phyloP scores from a whole-genome alignment of 257 asterid species.

The Cruciata laevipes region DNA sequence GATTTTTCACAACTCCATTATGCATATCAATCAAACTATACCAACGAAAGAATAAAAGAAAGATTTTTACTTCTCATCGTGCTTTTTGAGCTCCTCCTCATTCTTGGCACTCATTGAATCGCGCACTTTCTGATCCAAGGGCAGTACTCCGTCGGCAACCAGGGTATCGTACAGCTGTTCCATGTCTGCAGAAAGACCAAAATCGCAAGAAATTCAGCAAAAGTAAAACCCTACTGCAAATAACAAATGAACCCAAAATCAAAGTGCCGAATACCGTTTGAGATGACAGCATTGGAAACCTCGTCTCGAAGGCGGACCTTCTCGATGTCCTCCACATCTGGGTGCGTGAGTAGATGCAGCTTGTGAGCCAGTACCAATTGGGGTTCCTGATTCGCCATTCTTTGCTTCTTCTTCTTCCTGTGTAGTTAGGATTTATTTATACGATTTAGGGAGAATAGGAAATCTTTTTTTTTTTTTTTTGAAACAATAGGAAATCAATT shows the following conservation, averaged over 20 bases:
- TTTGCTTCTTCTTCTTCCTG: background rate
- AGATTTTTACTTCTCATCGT: constrained; percentile 54
- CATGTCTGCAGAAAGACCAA: constrained; percentile 42
- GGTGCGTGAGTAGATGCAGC: constrained; percentile 59
- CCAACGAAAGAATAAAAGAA: background rate
- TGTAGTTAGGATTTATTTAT: too few relatives aligned
- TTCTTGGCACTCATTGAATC: constrained; percentile 64
- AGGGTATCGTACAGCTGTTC: constrained; percentile 79
- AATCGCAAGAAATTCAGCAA: background rate
- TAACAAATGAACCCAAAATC: background rate
- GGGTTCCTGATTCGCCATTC: constrained; percentile 75
- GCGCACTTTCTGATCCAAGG: constrained; percentile 58
- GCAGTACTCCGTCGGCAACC: constrained; percentile 43
- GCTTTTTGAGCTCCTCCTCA: constrained; percentile 59
- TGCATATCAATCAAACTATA: too few relatives aligned
- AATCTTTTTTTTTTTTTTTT: too few relatives aligned
- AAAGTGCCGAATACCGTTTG: constrained; percentile 49
- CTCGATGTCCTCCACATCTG: constrained; percentile 84
- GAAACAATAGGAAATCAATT: too few relatives aligned
- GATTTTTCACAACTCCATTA: background rate
- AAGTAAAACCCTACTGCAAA: background rate
- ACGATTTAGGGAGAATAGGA: background rate
- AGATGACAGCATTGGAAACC: constrained; percentile 53
- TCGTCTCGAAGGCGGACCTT: constrained; percentile 91
- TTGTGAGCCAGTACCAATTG: constrained; percentile 79